Base-by-base conservation (phyloP, 495 filamentous ascomycete genomes). In the Immersiella caudata region DNA sequence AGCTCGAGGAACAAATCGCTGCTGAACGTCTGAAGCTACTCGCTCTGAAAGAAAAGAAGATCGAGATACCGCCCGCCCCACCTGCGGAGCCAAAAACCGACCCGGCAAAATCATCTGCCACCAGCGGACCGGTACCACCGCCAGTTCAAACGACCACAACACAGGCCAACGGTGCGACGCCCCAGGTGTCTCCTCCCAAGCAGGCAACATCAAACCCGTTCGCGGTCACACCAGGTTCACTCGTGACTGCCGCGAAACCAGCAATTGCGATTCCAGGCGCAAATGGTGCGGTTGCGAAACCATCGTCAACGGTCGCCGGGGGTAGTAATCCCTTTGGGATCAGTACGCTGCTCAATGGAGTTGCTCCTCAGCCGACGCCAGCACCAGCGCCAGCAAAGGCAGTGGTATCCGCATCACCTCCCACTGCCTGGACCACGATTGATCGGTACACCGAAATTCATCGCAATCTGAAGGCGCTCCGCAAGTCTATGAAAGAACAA, bases 371-470 rank as follows among this genome's bases (percentile, higher is more conserved):
- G 29, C 29, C 40, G 5, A 24, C 52, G 22, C 20, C 52, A 7
- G 20, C 52, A 55, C 16, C 52, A 6, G 25, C 56, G 9, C 21
- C 33, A 1, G 1, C 65, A 52, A 29, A 57, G 8, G 16, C 67
- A 5, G 18, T 40, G 7, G 55, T 25, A 21, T 16, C 64, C 18
- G 57, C 50, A 5, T 20, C 67, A 6, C 60, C 36, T 18, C 65
- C 70, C 0, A 2, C 52, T 18, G 16, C 60, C 8, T 46, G 55
- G 52, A 22, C 36, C 40, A 14, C 60, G 2, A 20, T 51, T 29
- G 76, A 86, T 58, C 82, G 84, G 27, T 93, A 93, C 75, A 74
- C 90, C 0, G 81, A 87, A 50, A 83, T 97, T 1, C 92, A 96
- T 74, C 74, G 87, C 64, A 83, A 84, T 20, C 80, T 97, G 24